Evolutionary conservation across 768 basidiomycete species (phyloP), one percentile per base, ranked within the genome.

Genomic region (Pholiota molesta): DNA sequence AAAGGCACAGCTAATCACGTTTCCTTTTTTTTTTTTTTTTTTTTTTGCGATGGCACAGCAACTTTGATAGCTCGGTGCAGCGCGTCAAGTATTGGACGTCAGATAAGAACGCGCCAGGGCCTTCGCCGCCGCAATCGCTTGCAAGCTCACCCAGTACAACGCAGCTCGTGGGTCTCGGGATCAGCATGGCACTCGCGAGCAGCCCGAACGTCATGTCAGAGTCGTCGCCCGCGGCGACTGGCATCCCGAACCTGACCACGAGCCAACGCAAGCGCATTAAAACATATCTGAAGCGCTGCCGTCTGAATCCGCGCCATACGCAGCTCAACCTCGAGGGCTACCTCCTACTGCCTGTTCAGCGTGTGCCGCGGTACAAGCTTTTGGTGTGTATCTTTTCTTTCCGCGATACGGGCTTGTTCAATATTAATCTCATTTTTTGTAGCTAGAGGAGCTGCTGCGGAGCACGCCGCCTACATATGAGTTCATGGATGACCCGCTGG

Each of bases 311-410:
- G 2, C 83, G 89, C 29, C 97, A 98, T 72, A 94, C 93, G 9
- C 97, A 99, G 70, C 84, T 99, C 42, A 96, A 95, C 71, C 76
- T 98, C 66, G 95, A 98, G 76, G 92, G 92, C 3, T 99, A 99
- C 72, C 78, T 99, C 21, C 82, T 99, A 8, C 84, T 99, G 49
- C 97, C 97, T 39, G 91, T 99, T 14, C 97, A 99, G 72, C 88
- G 97, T 57, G 92, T 99, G 70, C 97, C 97, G 14, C 88, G 97
- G n/a, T 99, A 99, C 78, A 88, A 92, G 62, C 77, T 99, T 61
- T 81, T 99, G 67, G 94, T 97, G 69, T 73, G 89, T 80, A n/a
- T 13, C 42, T 19, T 44, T 44, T 17, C n/a, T 35, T 47, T 61
- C 62, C 37, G 62, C 62, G 17, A 26, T 61, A n/a, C 33, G 40